Conservation (phyloP, 768 basidiomycete genomes). For the Leccinum subgranulosum region DNA sequence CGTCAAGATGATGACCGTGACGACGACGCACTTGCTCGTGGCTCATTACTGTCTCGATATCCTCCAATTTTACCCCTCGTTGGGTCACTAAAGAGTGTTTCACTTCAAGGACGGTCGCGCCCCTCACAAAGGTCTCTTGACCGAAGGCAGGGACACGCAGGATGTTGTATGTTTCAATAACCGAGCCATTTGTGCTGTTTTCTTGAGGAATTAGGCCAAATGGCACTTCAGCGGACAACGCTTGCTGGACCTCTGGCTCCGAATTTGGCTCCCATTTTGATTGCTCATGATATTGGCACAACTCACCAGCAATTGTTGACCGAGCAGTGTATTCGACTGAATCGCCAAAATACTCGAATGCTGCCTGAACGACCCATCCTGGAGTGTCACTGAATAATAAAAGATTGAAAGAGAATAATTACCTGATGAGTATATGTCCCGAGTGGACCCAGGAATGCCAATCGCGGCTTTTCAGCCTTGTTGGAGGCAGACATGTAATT, state of each 20-base stretch:
- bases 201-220: conserved; percentile 78
- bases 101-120: conserved; percentile 56
- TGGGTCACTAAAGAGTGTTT: conserved; percentile 70
- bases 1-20: not conserved
- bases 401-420: conserved; percentile 1
- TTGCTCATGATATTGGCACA: not conserved
- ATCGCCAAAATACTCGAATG: conserved; percentile 43
- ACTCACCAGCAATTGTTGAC: conserved; percentile 40
- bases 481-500: conserved; percentile 5
- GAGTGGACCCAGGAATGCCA: conserved; percentile 63
- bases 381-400: conserved; percentile 19
- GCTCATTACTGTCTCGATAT: conserved; percentile 62
- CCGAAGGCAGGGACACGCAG: conserved; percentile 44
- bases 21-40: conserved; percentile 66
- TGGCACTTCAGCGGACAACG: conserved; percentile 41
- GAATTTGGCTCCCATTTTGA: not conserved
- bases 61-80: conserved; percentile 49
- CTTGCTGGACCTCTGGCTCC: conserved; percentile 53
- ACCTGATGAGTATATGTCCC: conserved; percentile 75
- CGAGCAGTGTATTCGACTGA: conserved; percentile 42
- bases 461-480: conserved; percentile 15
- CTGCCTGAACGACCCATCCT: conserved; percentile 39
- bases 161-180: conserved; percentile 70
- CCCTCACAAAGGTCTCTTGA: conserved; percentile 50
- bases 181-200: conserved; percentile 71